Base-by-base conservation (phyloP, 371 early-diverging fungal genomes). In the Actinomucor elegans region DNA sequence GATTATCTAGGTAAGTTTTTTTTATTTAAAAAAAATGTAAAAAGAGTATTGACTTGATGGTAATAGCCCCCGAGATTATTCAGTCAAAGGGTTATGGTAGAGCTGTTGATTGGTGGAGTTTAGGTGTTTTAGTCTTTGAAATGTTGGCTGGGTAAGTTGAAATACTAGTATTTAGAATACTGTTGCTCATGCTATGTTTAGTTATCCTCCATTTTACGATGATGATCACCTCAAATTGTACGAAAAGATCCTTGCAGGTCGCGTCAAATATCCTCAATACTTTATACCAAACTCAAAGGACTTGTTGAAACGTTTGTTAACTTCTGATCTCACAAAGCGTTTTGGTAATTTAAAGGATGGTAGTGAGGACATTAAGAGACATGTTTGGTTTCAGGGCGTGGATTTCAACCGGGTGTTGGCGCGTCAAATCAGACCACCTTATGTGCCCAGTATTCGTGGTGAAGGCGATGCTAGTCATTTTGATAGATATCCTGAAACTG, bases 91-190 rank as follows among this genome's bases (percentile, higher is more conserved):
- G 94, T 37, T 96, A 98, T 67, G 93, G 93, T 27, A 88, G 88
- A 68, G 90, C 94, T 7, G 98, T 95, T 4, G 99, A 99, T 75
- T 95, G 96, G 93, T 99, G 97, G 94, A 93, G 98, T n/a, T 75
- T 99, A 28, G 99, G 99, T 24, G 88, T 99, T 36, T 75, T 99
- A 32, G 86, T 99, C 24, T 99, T 91, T 70, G 98, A 99, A 79
- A 90, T 93, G 83, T 66, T 89, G 55, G 86, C 85, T 24, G 97
- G 97, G 72, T 75, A 74, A 54, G 17, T 12, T 7, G 14, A 11
- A 15, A 7, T 7, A n/a, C n/a, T n/a, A n/a, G n/a, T n/a, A n/a
- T n/a, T n/a, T n/a, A n/a, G n/a, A n/a, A n/a, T n/a, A n/a, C n/a
- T n/a, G n/a, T n/a, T n/a, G n/a, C n/a, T n/a, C n/a, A n/a, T n/a